Base-by-base conservation (phyloP, 345 rosid species). In the Ceriops decandra region DNA sequence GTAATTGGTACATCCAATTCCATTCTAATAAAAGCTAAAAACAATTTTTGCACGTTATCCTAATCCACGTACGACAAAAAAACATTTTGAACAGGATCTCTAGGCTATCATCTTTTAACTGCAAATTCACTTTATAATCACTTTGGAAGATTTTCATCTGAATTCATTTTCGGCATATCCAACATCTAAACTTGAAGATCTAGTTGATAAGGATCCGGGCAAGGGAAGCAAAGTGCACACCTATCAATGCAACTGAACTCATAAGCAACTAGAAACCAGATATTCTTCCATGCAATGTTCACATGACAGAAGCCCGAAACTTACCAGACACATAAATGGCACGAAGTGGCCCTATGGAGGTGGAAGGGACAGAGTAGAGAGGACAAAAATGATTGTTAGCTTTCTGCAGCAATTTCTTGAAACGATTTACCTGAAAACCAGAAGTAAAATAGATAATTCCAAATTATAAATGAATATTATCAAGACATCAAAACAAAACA, bases 351-450 rank as follows among this genome's bases (percentile, higher is more conserved):
- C 85, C 93, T 0, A 91, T 63, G 60, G 84, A 83, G 59, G 67
- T 7, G 7, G 87, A 68, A 27, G 85, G 81, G 73, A 95, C 62
- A 22, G 87, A 53, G 73, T 84, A 77, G 67, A 49, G 73, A 52
- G 90, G 84, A 80, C 91, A 89, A 16, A 90, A 82, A 63, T 79
- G 79, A 62, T 67, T 83, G 73, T 83, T 90, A 57, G 87, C 93
- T 82, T 91, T 91, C 83, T 75, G 85, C 65, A 91, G 69, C 71
- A 90, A 52, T 82, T 86, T 88, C 70, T 82, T 79, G 78, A 95
- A 91, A 38, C 89, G 90, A 72, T 79, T 91, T 51, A 85, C 90
- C 98, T 91, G 83, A 76, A 83, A 68, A 13, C 15, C 49, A 42
- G 49, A 13, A 42, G 16, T 38, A 38, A 57, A 8, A 24, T 24